Evolutionary conservation across 257 asterid genomes (phyloP), one percentile per base, ranked within the genome.

Genomic region (Orobanche coerulescens): DNA sequence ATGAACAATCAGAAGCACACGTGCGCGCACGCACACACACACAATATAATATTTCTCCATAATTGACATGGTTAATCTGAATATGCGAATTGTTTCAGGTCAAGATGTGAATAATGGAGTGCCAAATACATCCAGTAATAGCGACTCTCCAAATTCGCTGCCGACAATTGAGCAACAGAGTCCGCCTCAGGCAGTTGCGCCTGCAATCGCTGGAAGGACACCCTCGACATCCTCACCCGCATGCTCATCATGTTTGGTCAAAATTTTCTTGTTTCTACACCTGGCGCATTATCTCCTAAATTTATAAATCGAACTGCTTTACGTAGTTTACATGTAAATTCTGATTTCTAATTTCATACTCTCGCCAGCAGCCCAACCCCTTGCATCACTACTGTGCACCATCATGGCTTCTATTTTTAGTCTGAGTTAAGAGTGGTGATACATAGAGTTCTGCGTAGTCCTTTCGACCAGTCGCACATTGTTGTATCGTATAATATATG

Each of bases 161-260:
- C 95, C 96, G 23, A 61, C 93, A 62, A 60, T 83, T 12, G 82
- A 74, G 71, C 92, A 86, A 78, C 95, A 84, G 63, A 82, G 76
- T 39, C 61, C 77, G 4, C 81, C 94, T 51, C 85, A 63, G 43
- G 92, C 83, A 63, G 79, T 80, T 65, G 61, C 89, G 40, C 95
- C 97, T 42, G 95, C 94, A 53, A 58, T 80, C 65, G 84, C 91
- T 4, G 86, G 84, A 64, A 81, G 77, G 62, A 81, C 85, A 1
- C 83, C 83, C 26, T 79, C 79, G 34, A 77, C 70, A 64, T 80
- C 96, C 58, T 75, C 89, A 33, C 52, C 75, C 22, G 63, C 66
- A 24, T 26, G 76, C 72, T 56, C 22, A 22, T 73, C 78, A 4
- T 63, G 54, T 48, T 26, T 77, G 56, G 52, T 67, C 11, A 77